A percentile compares a stretch with the other conserved stretches of the same genome.
Conservation (phyloP, 2,329 filamentous ascomycete genomes). For the Calonectria pseudoturangicola region DNA sequence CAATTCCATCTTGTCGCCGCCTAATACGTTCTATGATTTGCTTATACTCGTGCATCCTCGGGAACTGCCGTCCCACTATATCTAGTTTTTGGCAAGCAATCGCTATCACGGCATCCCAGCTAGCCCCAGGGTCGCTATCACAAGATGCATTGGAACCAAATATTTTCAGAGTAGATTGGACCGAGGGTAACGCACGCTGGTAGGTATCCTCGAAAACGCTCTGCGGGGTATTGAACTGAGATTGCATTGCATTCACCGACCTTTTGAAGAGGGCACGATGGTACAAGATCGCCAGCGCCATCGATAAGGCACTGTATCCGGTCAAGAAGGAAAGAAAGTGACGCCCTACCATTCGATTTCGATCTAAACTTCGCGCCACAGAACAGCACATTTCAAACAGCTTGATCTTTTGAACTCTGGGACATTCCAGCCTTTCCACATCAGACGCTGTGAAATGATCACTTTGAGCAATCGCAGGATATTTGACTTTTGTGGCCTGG, state of each 20-base stretch:
- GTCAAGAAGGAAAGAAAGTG: slow-evolving; percentile 1
- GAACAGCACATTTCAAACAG: background rate
- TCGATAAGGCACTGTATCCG: background rate
- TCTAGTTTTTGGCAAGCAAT: background rate
- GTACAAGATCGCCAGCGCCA: background rate
- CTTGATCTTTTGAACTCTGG: background rate
- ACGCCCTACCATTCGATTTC: background rate
- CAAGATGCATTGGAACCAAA: too few relatives aligned
- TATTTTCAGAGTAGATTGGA: too few relatives aligned
- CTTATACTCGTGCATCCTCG: background rate
- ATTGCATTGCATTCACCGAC: background rate
- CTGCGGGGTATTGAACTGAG: too few relatives aligned
- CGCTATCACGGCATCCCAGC: background rate
- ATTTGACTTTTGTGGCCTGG: too few relatives aligned
- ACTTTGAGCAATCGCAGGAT: too few relatives aligned
- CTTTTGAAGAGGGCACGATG: background rate
- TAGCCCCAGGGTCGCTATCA: too few relatives aligned
- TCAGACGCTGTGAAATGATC: too few relatives aligned
- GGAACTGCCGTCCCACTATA: background rate
- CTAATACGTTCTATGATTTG: background rate
- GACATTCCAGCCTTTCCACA: too few relatives aligned
- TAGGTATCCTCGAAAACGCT: too few relatives aligned
- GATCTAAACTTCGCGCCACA: background rate
- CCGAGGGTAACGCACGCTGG: too few relatives aligned
- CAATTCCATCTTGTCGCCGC: background rate